Base-by-base conservation (phyloP, 1,139 yeast genomes). In the Magnusiomyces suaveolens region DNA sequence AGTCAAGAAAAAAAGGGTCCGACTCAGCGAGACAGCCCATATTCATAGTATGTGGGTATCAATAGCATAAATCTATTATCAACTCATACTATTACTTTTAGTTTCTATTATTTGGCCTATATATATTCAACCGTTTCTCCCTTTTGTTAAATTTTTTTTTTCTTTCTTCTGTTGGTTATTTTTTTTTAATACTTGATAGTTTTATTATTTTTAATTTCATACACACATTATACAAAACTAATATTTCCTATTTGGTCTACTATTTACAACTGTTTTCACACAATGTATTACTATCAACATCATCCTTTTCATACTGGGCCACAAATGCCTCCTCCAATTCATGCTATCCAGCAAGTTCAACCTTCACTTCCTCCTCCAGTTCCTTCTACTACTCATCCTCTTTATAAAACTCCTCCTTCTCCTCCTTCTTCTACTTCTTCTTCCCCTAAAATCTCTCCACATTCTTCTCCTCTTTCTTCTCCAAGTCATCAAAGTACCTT, bases 371-470 rank as follows among this genome's bases (percentile, higher is more conserved):
- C 43, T 21, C 39, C 51, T 23, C 43, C 26, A 38, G 14, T 32
- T 23, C 18, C 46, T 4, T 29, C 47, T 12, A 25, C 46, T 14
- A 36, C 41, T n/a, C 41, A 36, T 36, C 41, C 41, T 36, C 21
- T n/a, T 2, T 46, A 32, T 24, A 23, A n/a, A 23, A 33, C 39
- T 21, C 52, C 43, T 43, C 43, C 33, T 4, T 43, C 39, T 10
- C 38, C 46, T 43, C 46, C 49, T 6, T 46, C 49, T 12, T 29
- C 49, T 32, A 46, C 38, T 3, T n/a, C 49, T 18, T 46, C 49
- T 29, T 47, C 50, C 29, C 41, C 50, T 1, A 44, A 24, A 10
- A 10, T 49, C 41, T 10, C 50, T 36, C 26, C 33, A 25, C 16
- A 24, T 12, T 18, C 48, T 20, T 24, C 52, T 25, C 39, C 52